Evolutionary conservation across 257 asterid species (phyloP).

Genomic region (Solanum chilense): DNA sequence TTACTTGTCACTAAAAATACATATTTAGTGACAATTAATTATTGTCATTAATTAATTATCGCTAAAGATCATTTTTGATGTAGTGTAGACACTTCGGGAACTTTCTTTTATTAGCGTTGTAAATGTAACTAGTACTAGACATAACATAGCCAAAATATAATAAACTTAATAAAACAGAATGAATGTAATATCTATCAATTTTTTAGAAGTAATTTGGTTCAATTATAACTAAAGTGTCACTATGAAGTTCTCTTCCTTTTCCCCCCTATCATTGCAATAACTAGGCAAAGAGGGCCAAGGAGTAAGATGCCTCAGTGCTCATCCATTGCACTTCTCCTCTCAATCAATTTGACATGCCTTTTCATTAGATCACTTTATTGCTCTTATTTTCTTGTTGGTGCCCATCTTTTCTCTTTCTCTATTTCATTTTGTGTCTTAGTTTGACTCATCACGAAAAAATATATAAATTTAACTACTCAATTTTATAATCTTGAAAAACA

Average conservation of each 20-base stretch:
- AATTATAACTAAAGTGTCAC: background rate
- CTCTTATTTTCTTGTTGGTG: background rate
- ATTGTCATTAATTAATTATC: too few species aligned
- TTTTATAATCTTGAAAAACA: background rate
- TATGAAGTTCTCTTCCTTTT: background rate
- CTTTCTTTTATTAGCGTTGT: background rate
- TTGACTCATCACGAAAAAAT: background rate
- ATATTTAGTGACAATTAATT: too few species aligned
- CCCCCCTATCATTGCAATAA: background rate
- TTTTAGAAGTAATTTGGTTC: background rate
- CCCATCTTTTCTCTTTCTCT: background rate
- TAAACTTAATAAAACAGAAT: background rate
- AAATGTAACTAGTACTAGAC: background rate
- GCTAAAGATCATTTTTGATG: too few species aligned
- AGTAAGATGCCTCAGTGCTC: background rate
- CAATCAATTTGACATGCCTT: constrained; percentile 18
- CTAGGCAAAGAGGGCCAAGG: background rate
- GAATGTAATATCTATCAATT: background rate
- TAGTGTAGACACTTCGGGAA: too few species aligned
- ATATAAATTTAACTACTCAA: background rate
- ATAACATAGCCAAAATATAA: too few species aligned
- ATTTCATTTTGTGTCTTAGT: background rate
- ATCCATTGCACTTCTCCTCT: constrained; percentile 29
- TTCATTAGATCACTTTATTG: constrained; percentile 14
- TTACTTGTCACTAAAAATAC: too few species aligned